phyloP scores from a whole-genome alignment of 2,329 filamentous ascomycete species.

The Scedosporium boydii region DNA sequence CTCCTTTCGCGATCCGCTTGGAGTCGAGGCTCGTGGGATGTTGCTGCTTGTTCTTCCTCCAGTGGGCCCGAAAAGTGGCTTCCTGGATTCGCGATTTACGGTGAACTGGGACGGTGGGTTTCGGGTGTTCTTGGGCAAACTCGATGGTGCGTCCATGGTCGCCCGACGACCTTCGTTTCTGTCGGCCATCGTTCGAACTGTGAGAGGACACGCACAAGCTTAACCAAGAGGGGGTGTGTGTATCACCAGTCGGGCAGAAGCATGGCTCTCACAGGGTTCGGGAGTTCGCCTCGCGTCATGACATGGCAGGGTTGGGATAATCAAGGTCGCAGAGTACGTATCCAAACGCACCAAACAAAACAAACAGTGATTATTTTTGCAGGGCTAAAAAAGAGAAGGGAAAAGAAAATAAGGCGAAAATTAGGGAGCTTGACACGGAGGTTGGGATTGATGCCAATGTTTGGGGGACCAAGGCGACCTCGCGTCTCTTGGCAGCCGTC shows the following conservation, averaged over 20 bases:
- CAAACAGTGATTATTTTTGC: not conserved
- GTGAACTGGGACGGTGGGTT: not conserved
- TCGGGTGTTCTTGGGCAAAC: not conserved
- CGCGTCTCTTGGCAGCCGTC: not conserved
- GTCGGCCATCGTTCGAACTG: not conserved
- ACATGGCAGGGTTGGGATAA: not conserved
- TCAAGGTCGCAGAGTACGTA: not conserved
- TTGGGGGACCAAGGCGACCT: not conserved
- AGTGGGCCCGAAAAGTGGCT: constrained; percentile 2
- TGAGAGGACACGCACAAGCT: constrained; percentile 5
- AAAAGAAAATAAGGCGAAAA: not conserved
- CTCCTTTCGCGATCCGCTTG: not conserved
- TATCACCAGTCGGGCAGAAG: constrained; percentile 4
- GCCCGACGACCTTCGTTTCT: not conserved
- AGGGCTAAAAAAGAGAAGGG: not conserved
- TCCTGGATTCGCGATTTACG: constrained; percentile 16
- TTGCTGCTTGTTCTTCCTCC: not conserved
- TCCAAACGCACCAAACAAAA: not conserved
- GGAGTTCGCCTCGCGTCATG: constrained; percentile 2
- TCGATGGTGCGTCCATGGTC: not conserved
- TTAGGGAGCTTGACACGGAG: not conserved
- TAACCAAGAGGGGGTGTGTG: not conserved
- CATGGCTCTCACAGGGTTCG: constrained; percentile 2
- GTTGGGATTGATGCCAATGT: not conserved
- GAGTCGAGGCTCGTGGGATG: not conserved